Evolutionary conservation across 441 rosid species (phyloP), one percentile per base, ranked within the genome.

Genomic region (Aquilaria agallochum): DNA sequence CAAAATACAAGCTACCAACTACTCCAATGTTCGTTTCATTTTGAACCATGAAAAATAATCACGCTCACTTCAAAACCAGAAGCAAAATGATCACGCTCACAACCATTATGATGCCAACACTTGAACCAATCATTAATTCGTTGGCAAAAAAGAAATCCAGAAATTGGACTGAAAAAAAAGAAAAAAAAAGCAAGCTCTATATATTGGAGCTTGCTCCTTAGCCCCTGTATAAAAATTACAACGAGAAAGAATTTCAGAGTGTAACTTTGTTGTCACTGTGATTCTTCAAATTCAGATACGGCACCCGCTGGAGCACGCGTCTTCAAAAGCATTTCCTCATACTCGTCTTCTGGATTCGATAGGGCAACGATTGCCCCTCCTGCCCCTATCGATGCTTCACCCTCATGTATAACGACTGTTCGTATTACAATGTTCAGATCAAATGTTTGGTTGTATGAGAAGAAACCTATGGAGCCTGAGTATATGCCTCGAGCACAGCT

Each of bases 401-500:
- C 87, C 58, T 86, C 85, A 34, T 90, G 95, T 70, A 95, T 79
- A 49, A 90, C 84, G 0, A 90, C 72, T 13, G 99, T 95, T 76
- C 96, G 85, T 74, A 90, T 95, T 66, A 95, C 98, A 5, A 95
- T 86, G 70, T 90, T 92, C 51, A 95, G 83, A 77, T 92, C 99
- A 59, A 92, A 95, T 15, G 97, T 82, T 65, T 80, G 88, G 56
- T 89, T 87, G 51, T 87, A 89, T 7, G 97, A 91, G 75, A 89
- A 89, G 77, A 79, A 94, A 45, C 96, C 96, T 9, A 94, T 80
- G 53, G 97, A 91, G 50, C 99, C 97, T 0, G 96, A 94, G 86
- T 92, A 95, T 60, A 95, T 82, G 2, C 97, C 95, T 20, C 99
- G 86, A 30, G 96, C 80, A 74, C 87, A 80, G 60, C 76, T 83